Base-by-base conservation (phyloP, 345 rosid genomes). In the Lepidium aucheri region DNA sequence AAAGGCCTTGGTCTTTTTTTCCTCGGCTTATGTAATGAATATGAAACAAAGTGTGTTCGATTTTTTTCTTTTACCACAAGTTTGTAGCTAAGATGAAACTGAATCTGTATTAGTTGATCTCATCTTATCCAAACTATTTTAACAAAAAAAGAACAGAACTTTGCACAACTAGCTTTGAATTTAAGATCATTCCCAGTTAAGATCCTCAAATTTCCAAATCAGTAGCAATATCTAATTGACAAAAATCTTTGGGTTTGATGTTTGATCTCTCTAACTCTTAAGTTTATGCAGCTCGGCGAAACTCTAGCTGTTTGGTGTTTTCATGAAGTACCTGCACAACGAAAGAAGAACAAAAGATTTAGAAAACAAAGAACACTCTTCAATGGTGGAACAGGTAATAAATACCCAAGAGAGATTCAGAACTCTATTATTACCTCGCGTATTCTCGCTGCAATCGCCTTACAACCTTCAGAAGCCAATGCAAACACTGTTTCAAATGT, bases 401-500 rank as follows among this genome's bases (percentile, higher is more conserved):
- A n/a, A n/a, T n/a, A 10, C n/a, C 18, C 7, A 20, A 36, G 15
- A 52, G 35, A 50, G 15, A 66, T 24, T 69, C 16, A 35, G n/a
- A 39, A 42, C 20, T 38, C 44, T n/a, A 30, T 60, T n/a, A 6
- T 44, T 76, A 88, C 99, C 76, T 85, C 87, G 44, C 85, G 75
- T 44, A 94, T 77, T 76, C 87, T 82, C 62, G 65, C 86, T 42
- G 99, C 91, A 43, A 94, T 70, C 9, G 95, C 97, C 68, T 82
- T 90, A 79, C 97, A 90, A 64, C 99, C 99, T 75, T 88, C 90
- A 17, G 68, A 58, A 14, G 97, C 97, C 45, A 88, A 85, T 13
- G 85, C 86, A 86, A 90, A 85, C 49, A 90, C 99, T 38, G 86
- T 87, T 78, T 94, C 97, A 63, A 94, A 83, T 64, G 77, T 79